Conservation (phyloP, 2,329 filamentous ascomycete genomes). For the Aureobasidium leucospermi region DNA sequence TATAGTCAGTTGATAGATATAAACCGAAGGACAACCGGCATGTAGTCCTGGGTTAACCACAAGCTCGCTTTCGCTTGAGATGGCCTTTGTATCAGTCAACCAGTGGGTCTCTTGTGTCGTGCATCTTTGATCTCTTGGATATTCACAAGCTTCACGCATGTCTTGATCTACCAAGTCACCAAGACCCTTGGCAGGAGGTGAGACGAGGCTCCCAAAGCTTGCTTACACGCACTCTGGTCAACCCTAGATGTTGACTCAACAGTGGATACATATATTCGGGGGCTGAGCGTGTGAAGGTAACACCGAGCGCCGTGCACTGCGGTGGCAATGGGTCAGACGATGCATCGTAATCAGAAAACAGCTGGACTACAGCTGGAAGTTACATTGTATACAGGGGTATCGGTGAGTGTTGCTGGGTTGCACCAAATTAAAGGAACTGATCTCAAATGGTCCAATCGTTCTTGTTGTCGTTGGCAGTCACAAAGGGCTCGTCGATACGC, state of each 20-base stretch:
- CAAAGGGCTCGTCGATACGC: constrained; percentile 87
- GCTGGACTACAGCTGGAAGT: not conserved
- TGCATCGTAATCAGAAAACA: not conserved
- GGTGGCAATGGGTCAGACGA: not conserved
- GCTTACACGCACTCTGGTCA: not conserved
- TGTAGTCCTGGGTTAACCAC: too few relatives aligned
- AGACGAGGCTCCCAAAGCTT: not conserved
- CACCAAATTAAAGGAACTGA: not conserved
- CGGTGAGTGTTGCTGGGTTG: not conserved
- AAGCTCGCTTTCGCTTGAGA: too few relatives aligned
- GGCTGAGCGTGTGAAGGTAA: not conserved
- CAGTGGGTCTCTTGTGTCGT: not conserved
- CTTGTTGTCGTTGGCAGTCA: constrained; percentile 62
- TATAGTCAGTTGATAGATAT: too few relatives aligned
- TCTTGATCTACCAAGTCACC: not conserved
- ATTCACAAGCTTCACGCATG: not conserved
- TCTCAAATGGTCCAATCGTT: constrained; percentile 65
- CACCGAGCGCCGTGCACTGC: not conserved
- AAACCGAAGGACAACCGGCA: too few relatives aligned
- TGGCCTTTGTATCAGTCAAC: not conserved
- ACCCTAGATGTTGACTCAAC: not conserved
- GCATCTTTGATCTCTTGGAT: not conserved
- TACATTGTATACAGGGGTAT: constrained; percentile 8
- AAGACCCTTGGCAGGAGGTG: not conserved
- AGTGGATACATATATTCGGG: not conserved